A percentile compares a stretch with the other conserved stretches of the same genome.
Evolutionary conservation across 805 yeast species (phyloP).

Genomic region (Kluyveromyces lactis): DNA sequence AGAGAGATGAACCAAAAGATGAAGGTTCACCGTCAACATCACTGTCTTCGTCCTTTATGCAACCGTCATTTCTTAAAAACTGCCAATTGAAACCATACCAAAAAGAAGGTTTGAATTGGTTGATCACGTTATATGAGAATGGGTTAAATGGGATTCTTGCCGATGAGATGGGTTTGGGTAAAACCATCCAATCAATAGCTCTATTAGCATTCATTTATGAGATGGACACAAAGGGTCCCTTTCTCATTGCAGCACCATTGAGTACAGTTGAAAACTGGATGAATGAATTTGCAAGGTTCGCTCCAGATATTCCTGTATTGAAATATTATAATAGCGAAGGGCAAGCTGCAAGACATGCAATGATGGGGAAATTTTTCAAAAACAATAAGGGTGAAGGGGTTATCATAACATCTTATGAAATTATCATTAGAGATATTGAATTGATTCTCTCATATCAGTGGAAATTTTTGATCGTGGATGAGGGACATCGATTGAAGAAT

Average conservation of each 20-base stretch:
- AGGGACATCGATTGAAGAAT: conserved; percentile 90
- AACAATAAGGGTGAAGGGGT: conserved; percentile 36
- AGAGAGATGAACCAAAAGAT: conserved; percentile 15
- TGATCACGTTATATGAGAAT: conserved; percentile 79
- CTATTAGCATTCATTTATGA: conserved; percentile 68
- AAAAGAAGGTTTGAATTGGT: conserved; percentile 85
- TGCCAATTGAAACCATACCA: conserved; percentile 76
- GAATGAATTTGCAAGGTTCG: conserved; percentile 59
- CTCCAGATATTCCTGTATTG: conserved; percentile 58
- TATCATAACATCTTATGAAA: conserved; percentile 76
- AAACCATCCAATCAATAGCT: conserved; percentile 83
- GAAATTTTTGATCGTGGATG: conserved; percentile 88
- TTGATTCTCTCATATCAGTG: conserved; percentile 48
- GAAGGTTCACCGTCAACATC: conserved; percentile 7
- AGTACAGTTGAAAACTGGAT: conserved; percentile 86
- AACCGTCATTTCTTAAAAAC: conserved; percentile 47
- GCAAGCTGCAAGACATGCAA: conserved; percentile 18
- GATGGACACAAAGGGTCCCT: conserved; percentile 72
- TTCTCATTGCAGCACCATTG: conserved; percentile 69
- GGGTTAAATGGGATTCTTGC: conserved; percentile 94
- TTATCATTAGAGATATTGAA: conserved; percentile 59
- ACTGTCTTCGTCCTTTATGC: conserved; percentile 26
- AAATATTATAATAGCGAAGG: conserved; percentile 64
- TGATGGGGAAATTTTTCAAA: conserved; percentile 36
- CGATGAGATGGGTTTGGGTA: conserved; percentile 97